A percentile compares a stretch with the other conserved stretches of the same genome.
Evolutionary conservation across 1,284 basidiomycete genomes (phyloP).

Genomic region (Vanrija humicola): DNA sequence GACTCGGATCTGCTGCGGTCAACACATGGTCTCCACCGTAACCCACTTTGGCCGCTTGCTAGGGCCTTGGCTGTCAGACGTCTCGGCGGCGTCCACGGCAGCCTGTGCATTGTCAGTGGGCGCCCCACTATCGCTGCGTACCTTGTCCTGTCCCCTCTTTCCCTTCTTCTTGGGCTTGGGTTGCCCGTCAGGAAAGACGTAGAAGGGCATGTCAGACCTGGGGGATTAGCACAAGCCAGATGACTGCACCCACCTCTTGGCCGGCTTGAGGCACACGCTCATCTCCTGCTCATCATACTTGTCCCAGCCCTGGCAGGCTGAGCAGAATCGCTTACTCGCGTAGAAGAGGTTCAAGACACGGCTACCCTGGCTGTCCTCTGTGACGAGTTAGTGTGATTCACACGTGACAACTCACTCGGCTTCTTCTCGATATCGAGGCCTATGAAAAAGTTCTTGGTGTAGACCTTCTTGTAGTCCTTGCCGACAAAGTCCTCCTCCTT

Average conservation of each 20-base stretch:
- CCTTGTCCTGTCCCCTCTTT: conserved; percentile 38
- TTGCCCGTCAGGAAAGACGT: conserved; percentile 44
- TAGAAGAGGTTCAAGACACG: conserved; percentile 93
- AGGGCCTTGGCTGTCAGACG: conserved; percentile 36
- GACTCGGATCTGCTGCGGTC: background rate
- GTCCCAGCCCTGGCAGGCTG: conserved; percentile 93
- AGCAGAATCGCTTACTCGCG: conserved; percentile 93
- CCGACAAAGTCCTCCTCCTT: conserved; percentile 76
- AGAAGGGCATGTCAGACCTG: conserved; percentile 42
- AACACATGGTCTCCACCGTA: background rate
- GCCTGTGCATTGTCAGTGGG: too few relatives aligned
- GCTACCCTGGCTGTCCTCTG: conserved; percentile 41
- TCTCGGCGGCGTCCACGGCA: conserved; percentile 24
- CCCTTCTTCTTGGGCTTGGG: conserved; percentile 46
- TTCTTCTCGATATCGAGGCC: conserved; percentile 90
- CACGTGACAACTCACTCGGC: conserved; percentile 59
- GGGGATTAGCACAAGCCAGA: background rate
- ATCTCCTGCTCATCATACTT: conserved; percentile 88
- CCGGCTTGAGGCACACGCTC: conserved; percentile 91
- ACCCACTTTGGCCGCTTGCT: conserved; percentile 42
- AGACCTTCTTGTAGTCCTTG: conserved; percentile 72
- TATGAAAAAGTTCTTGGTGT: conserved; percentile 95
- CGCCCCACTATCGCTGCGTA: conserved; percentile 7
- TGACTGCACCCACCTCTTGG: conserved; percentile 67
- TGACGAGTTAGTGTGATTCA: conserved; percentile 2